phyloP scores from a whole-genome alignment of 768 basidiomycete genomes.

The Rhodotorula graminis region DNA sequence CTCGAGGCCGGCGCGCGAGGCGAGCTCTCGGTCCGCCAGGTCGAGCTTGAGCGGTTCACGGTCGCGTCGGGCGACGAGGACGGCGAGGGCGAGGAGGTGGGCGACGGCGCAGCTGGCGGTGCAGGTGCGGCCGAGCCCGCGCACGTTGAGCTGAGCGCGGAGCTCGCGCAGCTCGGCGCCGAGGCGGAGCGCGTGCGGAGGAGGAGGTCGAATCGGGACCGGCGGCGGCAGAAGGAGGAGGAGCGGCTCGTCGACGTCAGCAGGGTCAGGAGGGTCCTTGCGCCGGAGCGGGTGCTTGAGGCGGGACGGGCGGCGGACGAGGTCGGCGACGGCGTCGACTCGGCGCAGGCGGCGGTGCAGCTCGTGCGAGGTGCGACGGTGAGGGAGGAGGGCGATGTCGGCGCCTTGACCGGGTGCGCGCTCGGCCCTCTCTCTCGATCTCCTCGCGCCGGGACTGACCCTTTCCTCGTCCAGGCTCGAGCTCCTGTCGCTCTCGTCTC shows the following conservation, averaged over 20 bases:
- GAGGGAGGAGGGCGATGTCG: neutral
- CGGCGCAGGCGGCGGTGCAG: neutral
- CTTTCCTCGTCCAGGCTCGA: neutral
- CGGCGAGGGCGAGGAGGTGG: neutral
- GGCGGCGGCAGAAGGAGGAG: neutral
- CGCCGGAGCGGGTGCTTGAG: neutral
- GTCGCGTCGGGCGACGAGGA: neutral
- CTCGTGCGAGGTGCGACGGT: neutral
- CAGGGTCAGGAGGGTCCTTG: too few relatives aligned
- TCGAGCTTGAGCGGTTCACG: neutral
- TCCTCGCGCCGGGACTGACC: neutral
- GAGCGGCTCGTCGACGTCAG: neutral
- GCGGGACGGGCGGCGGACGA: neutral
- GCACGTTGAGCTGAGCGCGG: neutral
- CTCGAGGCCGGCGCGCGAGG: neutral
- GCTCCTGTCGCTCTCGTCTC: neutral
- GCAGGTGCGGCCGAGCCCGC: too few relatives aligned
- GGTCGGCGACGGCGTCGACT: neutral
- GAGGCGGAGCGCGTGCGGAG: neutral
- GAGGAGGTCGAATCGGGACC: neutral
- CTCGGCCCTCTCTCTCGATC: too few relatives aligned
- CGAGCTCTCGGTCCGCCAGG: neutral
- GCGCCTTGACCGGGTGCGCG: slow-evolving; percentile 14
- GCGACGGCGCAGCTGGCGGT: neutral
- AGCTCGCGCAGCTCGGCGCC: neutral